These are phyloP conservation scores for Tetrahymena elliotti DNA, from an alignment of 73 alveolate genomes.

Conservation along the genomic window DNA sequence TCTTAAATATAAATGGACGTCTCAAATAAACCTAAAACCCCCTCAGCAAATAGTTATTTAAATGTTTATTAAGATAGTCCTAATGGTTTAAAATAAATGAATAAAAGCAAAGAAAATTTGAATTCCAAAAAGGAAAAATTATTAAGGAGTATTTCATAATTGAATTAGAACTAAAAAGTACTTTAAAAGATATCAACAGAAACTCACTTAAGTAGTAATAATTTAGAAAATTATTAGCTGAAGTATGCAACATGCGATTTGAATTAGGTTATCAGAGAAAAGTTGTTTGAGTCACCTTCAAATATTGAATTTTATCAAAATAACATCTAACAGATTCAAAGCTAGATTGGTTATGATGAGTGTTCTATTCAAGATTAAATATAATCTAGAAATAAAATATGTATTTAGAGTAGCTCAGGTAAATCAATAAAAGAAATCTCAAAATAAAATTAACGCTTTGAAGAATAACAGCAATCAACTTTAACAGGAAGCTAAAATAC, in stretches of 20 bases:
- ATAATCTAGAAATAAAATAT: too few species aligned
- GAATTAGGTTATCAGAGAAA: background rate
- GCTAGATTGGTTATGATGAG: background rate
- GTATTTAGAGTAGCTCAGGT: background rate
- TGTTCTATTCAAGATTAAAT: background rate
- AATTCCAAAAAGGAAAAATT: too few species aligned
- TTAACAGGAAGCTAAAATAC: background rate
- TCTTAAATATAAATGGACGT: too few species aligned
- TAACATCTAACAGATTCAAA: too few species aligned
- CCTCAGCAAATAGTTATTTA: background rate
- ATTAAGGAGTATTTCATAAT: background rate
- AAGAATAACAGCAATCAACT: background rate
- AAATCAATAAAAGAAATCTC: background rate
- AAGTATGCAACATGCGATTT: background rate
- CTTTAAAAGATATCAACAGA: background rate
- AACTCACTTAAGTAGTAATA: background rate
- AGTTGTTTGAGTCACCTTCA: background rate
- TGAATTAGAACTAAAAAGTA: too few species aligned
- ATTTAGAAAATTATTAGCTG: background rate
- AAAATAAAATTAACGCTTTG: background rate
- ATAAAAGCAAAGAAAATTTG: too few species aligned
- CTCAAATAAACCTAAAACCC: background rate
- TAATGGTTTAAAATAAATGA: too few species aligned
- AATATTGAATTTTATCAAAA: background rate
- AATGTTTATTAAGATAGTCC: background rate